phyloP scores from a whole-genome alignment of 352 stramenopile species.

The Phytophthora pinifolia region DNA sequence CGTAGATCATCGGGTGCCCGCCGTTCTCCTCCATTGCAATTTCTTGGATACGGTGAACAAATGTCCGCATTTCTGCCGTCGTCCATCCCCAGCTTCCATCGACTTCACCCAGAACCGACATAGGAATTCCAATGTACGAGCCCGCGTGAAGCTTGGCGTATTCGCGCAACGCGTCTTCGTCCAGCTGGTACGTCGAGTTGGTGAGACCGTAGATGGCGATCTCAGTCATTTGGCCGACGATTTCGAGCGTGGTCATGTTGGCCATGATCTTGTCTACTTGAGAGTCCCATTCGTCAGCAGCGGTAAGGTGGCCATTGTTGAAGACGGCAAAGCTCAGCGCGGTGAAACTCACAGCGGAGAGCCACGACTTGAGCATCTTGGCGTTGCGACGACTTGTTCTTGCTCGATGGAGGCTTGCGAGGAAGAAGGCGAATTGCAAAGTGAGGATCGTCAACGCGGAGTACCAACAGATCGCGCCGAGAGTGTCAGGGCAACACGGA shows the following conservation, averaged over 20 bases:
- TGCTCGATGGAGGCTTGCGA: background rate
- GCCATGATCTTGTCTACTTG: conserved; percentile 17
- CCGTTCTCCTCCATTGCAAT: conserved; percentile 40
- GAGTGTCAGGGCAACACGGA: background rate
- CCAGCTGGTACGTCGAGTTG: conserved; percentile 10
- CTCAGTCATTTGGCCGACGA: conserved; percentile 24
- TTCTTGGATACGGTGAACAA: conserved; percentile 8
- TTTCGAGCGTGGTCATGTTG: conserved; percentile 16
- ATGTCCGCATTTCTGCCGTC: conserved; percentile 10
- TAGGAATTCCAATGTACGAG: conserved; percentile 50
- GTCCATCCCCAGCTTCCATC: conserved; percentile 13
- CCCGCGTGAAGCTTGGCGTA: conserved; percentile 72
- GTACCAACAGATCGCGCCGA: conserved; percentile 7
- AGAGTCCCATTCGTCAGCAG: conserved; percentile 15
- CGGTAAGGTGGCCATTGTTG: background rate
- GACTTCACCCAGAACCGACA: conserved; percentile 8
- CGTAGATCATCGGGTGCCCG: conserved; percentile 12
- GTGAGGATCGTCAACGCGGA: background rate
- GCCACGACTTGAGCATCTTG: conserved; percentile 15
- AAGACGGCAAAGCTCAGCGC: conserved; percentile 2
- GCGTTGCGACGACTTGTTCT: background rate
- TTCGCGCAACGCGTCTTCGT: conserved; percentile 38
- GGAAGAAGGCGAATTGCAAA: conserved; percentile 10
- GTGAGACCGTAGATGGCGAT: conserved; percentile 16
- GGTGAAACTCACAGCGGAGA: conserved; percentile 1